Evolutionary conservation across 2,329 filamentous ascomycete genomes (phyloP), one percentile per base, ranked within the genome.

Genomic region (Xylariaceae sp.): DNA sequence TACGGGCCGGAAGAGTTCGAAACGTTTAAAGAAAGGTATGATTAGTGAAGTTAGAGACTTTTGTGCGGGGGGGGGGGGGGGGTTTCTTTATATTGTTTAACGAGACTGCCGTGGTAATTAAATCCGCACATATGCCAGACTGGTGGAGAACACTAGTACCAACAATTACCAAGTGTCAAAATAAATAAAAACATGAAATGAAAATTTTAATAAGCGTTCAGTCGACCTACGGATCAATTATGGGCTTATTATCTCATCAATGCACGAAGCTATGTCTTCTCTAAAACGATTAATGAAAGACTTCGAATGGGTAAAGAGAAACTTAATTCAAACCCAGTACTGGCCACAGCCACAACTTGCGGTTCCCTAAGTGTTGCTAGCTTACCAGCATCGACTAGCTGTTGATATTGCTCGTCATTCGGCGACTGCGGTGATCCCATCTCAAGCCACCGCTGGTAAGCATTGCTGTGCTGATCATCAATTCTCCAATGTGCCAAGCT

Each of bases 401-500:
- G 18, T 6, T 11, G 20, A 27, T 42, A 27, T 24, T 42, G 39
- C 23, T 24, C 20, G 20, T 10, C 23, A 24, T n/a, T 42, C 23
- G 39, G 39, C 10, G 10, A 20, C 39, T 42, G 39, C 11, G 39
- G 39, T 15, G 20, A 42, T 13, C 39, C 39, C 39, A 42, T 42
- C 11, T 11, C 39, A 11, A 42, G 39, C 39, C 39, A 42, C 23
- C 20, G 7, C 23, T 24, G 20, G 39, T 42, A 42, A 11, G 39
- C 39, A 27, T 42, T 42, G 20, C 20, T 24, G 23, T 42, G 39
- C 10, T 13, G 18, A 21, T 42, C 39, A 16, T 42, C 39, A 11
- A 42, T 26, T n/a, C 39, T 9, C 20, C 23, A 42, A 16, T 42
- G 39, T 6, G 23, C 26, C 39, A 42, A 9, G 10, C 23, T 23